These are phyloP conservation scores for Ceratocystis variospora DNA, from an alignment of 2,329 filamentous ascomycete species.

Conservation along the genomic window DNA sequence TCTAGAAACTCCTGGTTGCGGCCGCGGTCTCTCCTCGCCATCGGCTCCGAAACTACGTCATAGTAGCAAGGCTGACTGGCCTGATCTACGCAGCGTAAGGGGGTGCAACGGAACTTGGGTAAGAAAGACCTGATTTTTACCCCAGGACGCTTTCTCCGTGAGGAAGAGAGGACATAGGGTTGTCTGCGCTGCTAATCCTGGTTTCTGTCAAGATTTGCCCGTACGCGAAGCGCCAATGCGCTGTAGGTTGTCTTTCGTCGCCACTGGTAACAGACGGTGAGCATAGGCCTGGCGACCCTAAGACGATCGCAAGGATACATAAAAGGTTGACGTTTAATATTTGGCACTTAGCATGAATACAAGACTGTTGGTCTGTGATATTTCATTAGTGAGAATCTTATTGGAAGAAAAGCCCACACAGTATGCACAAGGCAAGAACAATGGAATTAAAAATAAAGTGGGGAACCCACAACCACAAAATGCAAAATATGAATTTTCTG, in stretches of 20 bases:
- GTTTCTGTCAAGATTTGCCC: not conserved
- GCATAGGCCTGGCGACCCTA: not conserved
- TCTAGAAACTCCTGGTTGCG: not conserved
- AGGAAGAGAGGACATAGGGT: not conserved
- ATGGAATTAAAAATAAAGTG: too few relatives aligned
- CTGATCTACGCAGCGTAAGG: not conserved
- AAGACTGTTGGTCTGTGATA: not conserved
- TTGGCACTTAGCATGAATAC: not conserved
- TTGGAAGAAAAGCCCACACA: not conserved
- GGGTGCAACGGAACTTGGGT: not conserved
- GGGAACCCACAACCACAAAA: too few relatives aligned
- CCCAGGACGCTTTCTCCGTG: constrained; percentile 1
- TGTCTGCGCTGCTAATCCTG: not conserved
- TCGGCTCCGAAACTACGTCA: not conserved
- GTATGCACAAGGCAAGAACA: not conserved
- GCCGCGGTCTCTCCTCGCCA: not conserved
- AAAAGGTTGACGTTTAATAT: not conserved
- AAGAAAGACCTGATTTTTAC: not conserved
- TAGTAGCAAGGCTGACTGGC: not conserved
- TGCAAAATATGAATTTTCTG: too few relatives aligned
- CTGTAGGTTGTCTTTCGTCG: not conserved
- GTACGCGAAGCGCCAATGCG: not conserved
- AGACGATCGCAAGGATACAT: not conserved
- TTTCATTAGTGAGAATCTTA: not conserved
- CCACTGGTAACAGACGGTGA: constrained; percentile 1